Evolutionary conservation across 345 rosid genomes (phyloP), one percentile per base, ranked within the genome.

Genomic region (Eucalyptus grandis): DNA sequence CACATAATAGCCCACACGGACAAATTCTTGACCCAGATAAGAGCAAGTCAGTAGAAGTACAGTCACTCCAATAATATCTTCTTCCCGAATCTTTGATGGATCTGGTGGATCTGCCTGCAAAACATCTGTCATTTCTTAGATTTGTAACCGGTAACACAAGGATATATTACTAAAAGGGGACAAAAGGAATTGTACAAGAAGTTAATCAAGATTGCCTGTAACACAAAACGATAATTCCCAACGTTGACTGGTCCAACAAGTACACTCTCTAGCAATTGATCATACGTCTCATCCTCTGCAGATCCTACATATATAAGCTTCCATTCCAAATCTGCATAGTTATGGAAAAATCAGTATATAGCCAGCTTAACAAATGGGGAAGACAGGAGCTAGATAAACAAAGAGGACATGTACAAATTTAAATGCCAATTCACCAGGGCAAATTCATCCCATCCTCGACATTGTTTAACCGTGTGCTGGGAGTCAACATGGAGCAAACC

Each of bases 251-350:
- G 98, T n/a, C 99, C 98, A 51, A 97, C 99, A 51, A 97, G 96
- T 86, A 97, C 98, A 91, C 99, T 96, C 89, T 97, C 99, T 37
- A 97, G 86, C 46, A 93, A 90, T 89, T 96, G 99, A 92, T 97
- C 99, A 86, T 92, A 97, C 2, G 98, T 96, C 89, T 97, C 99
- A 26, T 97, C 99, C 92, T 96, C 99, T 24, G 99, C 99, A 86
- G 99, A 97, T 14, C 99, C 99, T 15, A 97, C 99, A n/a, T 97
- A 97, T 77, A 94, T 95, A 51, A 97, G 98, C 91, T 97, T 97
- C 99, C 99, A 97, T 87, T 97, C 99, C 90, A 97, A 89, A 95
- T 97, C 99, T 96, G 94, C 92, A 90, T 69, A 17, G 60, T 22
- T 40, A 88, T 16, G 9, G 30, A 56, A 86, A n/a, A 43, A 86